Conservation (phyloP, 2,329 filamentous ascomycete species). For the Beauveria caledonica region DNA sequence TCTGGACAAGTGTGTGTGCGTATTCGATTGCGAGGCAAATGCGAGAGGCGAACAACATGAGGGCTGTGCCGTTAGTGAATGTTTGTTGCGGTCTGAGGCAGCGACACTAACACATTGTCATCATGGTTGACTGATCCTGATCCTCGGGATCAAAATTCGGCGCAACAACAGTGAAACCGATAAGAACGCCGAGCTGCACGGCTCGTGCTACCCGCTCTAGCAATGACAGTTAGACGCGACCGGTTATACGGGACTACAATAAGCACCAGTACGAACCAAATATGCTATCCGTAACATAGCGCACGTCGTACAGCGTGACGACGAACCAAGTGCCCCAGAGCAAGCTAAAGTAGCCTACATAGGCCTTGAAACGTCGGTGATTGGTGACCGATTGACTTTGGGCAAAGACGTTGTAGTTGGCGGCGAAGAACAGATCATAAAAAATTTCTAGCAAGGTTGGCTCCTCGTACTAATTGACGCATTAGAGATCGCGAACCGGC, state of each 20-base stretch:
- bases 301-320: slow-evolving; percentile 55
- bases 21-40: slow-evolving; percentile 48
- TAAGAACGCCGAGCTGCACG: slow-evolving; percentile 55
- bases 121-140: slow-evolving; percentile 30
- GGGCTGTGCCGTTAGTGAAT: slow-evolving; percentile 17
- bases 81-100: not conserved
- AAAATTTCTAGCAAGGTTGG: slow-evolving; percentile 30
- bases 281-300: slow-evolving; percentile 55
- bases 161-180: slow-evolving; percentile 55
- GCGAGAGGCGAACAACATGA: slow-evolving; percentile 45
- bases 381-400: slow-evolving; percentile 25
- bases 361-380: slow-evolving; percentile 24
- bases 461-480: slow-evolving; percentile 20
- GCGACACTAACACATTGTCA: slow-evolving; percentile 29
- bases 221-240: not conserved
- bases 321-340: slow-evolving; percentile 64
- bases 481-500: not conserved
- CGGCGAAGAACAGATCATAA: slow-evolving; percentile 38
- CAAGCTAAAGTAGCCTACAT: slow-evolving; percentile 37
- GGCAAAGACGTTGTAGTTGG: slow-evolving; percentile 54
- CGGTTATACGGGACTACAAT: no score
- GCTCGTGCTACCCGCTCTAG: slow-evolving; percentile 47
- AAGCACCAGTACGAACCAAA: slow-evolving; percentile 34
- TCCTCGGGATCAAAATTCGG: slow-evolving; percentile 33
- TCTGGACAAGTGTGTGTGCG: slow-evolving; percentile 35